Conservation (phyloP, 257 asterid species). For the Plantago elongata region DNA sequence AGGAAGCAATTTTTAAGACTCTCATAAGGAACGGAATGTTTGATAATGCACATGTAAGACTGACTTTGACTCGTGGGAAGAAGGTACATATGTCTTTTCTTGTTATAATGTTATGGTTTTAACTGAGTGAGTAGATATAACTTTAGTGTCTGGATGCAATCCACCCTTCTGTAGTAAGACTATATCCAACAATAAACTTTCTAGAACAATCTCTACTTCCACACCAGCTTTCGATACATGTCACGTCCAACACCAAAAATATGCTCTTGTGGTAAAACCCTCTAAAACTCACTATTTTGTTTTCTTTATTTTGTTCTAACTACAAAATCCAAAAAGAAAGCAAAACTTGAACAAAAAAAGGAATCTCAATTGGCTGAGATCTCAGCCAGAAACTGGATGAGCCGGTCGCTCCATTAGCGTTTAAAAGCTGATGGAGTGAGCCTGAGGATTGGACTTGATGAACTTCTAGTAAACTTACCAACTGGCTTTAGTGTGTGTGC, state of each 20-base stretch:
- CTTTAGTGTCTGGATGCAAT: slow-evolving; percentile 1
- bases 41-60: slow-evolving; percentile 65
- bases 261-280: too few relatives aligned
- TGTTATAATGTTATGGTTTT: background rate
- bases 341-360: too few relatives aligned
- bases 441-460: slow-evolving; percentile 7
- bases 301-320: background rate
- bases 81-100: slow-evolving; percentile 37
- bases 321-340: too few relatives aligned
- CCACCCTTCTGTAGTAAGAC: slow-evolving; percentile 4
- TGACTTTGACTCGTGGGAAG: slow-evolving; percentile 94
- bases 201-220: too few relatives aligned
- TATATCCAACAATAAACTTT: background rate
- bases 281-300: background rate
- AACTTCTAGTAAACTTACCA: slow-evolving; percentile 7
- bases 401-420: too few relatives aligned
- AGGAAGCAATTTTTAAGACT: slow-evolving; percentile 82
- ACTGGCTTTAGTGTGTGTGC: background rate
- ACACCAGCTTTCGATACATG: too few relatives aligned
- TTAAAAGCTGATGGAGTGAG: too few relatives aligned
- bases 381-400: too few relatives aligned
- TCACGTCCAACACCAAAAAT: too few relatives aligned
- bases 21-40: slow-evolving; percentile 85
- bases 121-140: background rate
- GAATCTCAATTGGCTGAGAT: too few relatives aligned